phyloP scores from a whole-genome alignment of 208 protist species.

The Leishmania martiniquensis region DNA sequence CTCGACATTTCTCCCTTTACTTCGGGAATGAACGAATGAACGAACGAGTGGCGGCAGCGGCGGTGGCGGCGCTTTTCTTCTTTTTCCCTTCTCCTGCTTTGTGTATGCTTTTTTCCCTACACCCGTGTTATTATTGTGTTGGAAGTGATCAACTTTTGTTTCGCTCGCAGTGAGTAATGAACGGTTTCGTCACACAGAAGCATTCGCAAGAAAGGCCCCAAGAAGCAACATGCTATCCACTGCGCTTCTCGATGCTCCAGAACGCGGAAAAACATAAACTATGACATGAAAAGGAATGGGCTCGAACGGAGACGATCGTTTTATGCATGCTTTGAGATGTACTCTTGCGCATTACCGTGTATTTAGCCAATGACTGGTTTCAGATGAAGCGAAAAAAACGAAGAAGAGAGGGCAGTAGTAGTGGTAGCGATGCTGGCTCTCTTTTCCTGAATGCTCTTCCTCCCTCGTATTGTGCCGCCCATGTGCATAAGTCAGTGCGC shows the following conservation, averaged over 20 bases:
- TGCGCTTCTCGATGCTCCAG: not conserved
- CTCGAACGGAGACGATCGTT: not conserved
- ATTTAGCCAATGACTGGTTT: not conserved
- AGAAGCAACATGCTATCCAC: not conserved
- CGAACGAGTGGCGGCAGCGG: too few relatives aligned
- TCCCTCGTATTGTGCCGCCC: not conserved
- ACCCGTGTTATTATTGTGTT: not conserved
- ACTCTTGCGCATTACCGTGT: not conserved
- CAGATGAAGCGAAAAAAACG: not conserved
- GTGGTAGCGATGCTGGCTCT: too few relatives aligned
- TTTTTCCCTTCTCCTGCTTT: conserved; percentile 4
- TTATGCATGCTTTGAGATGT: not conserved
- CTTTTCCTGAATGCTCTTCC: not conserved
- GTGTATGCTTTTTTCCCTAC: not conserved
- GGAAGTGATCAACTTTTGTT: not conserved
- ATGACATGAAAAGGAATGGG: not conserved
- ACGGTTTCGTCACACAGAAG: not conserved
- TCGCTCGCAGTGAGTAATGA: not conserved
- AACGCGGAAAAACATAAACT: not conserved
- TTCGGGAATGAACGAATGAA: not conserved
- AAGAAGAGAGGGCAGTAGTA: not conserved
- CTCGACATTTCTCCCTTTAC: not conserved
- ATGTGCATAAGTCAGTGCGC: not conserved
- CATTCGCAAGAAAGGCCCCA: not conserved
- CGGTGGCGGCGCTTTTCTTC: not conserved